These are phyloP conservation scores for Boletus rubropictus DNA, from an alignment of 768 basidiomycete genomes.

Conservation along the genomic window DNA sequence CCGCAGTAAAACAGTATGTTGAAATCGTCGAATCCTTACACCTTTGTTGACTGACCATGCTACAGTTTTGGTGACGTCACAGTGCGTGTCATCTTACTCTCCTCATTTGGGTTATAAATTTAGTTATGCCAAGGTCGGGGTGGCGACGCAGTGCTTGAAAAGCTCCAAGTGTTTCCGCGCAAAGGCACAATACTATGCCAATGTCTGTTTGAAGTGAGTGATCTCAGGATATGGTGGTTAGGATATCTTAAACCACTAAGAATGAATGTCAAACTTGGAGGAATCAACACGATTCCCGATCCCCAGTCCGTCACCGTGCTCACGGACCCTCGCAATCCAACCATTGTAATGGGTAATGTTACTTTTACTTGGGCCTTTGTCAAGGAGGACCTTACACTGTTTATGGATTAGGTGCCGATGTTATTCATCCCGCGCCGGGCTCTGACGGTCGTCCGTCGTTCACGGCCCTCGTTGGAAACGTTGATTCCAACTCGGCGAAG, in stretches of 20 bases:
- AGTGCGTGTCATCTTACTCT: conserved; percentile 30
- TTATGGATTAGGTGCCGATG: conserved; percentile 57
- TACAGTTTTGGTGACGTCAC: conserved; percentile 66
- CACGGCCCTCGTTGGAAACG: conserved; percentile 72
- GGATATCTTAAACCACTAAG: conserved; percentile 31
- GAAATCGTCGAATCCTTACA: not conserved
- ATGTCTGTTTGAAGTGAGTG: conserved; percentile 71
- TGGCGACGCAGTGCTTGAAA: conserved; percentile 77
- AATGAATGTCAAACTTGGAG: conserved; percentile 80
- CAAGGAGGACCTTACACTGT: conserved; percentile 1
- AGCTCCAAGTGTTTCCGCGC: conserved; percentile 58
- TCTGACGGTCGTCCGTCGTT: conserved; percentile 76
- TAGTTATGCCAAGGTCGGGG: conserved; percentile 46
- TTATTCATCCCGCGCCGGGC: conserved; percentile 79
- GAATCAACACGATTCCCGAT: conserved; percentile 75
- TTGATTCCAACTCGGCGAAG: conserved; percentile 71
- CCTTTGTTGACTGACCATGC: conserved; percentile 1
- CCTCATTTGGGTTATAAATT: not conserved
- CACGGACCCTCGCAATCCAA: conserved; percentile 66
- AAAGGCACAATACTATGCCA: conserved; percentile 74
- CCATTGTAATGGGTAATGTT: conserved; percentile 68
- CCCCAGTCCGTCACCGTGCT: conserved; percentile 58
- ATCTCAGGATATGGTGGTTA: not conserved
- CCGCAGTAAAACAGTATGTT: conserved; percentile 70
- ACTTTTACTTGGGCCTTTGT: not conserved